Evolutionary conservation across 2,329 filamentous ascomycete species (phyloP).

Genomic region (Trichoderma simmonsii): DNA sequence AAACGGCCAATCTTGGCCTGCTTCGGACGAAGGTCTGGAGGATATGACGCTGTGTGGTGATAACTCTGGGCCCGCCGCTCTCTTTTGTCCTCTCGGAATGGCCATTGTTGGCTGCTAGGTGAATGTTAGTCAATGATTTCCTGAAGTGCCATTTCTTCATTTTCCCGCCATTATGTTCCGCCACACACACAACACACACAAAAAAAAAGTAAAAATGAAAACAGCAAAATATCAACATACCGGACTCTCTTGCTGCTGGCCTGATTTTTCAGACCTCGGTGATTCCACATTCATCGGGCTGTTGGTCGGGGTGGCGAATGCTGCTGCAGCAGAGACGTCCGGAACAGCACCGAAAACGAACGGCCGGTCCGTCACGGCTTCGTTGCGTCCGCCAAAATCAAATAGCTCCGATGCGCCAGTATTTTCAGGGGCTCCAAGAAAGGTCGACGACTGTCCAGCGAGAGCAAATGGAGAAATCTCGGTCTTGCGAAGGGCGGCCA

Average conservation of each 20-base stretch:
- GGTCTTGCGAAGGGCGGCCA: not conserved
- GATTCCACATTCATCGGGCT: slow-evolving; percentile 30
- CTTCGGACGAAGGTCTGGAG: not conserved
- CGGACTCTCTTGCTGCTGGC: slow-evolving; percentile 40
- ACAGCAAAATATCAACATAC: slow-evolving; percentile 32
- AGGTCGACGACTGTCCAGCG: slow-evolving; percentile 18
- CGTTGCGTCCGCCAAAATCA: slow-evolving; percentile 34
- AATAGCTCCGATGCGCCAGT: slow-evolving; percentile 27
- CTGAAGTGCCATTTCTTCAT: not conserved
- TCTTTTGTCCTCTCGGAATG: slow-evolving; percentile 49
- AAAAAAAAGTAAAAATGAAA: not conserved
- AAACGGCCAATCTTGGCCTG: not conserved
- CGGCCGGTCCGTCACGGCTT: slow-evolving; percentile 46
- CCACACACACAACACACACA: no score
- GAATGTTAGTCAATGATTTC: not conserved
- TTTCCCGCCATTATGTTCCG: not conserved
- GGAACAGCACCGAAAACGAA: slow-evolving; percentile 60
- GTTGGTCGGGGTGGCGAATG: slow-evolving; percentile 36
- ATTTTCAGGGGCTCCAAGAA: not conserved
- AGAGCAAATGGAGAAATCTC: slow-evolving; percentile 34
- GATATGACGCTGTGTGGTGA: slow-evolving; percentile 40
- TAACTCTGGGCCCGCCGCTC: slow-evolving; percentile 48
- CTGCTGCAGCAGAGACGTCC: slow-evolving; percentile 51
- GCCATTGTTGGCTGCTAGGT: slow-evolving; percentile 49
- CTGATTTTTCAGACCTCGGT: slow-evolving; percentile 36